Evolutionary conservation across 2,329 filamentous ascomycete species (phyloP).

Genomic region (Diaporthe destruens): DNA sequence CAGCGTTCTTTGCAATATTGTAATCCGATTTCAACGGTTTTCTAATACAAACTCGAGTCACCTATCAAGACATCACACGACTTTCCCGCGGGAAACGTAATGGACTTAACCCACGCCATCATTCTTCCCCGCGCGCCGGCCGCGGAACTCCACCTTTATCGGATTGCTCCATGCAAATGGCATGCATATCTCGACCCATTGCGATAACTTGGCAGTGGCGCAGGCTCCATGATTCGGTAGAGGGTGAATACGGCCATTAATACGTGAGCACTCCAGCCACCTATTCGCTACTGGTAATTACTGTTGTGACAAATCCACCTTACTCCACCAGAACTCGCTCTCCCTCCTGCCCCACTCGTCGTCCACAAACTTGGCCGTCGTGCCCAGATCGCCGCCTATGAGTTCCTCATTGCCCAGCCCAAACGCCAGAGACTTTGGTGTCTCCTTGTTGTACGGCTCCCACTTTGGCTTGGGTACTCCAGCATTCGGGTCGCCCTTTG

Average conservation of each 20-base stretch:
- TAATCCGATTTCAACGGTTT: background rate
- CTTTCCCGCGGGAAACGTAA: slow-evolving; percentile 17
- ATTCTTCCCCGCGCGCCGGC: background rate
- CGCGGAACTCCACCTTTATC: slow-evolving; percentile 33
- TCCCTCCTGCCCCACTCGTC: slow-evolving; percentile 58
- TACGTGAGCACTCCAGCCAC: background rate
- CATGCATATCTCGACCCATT: slow-evolving; percentile 20
- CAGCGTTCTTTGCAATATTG: slow-evolving; percentile 2
- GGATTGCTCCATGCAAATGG: background rate
- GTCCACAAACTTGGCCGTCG: slow-evolving; percentile 53
- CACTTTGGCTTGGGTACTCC: slow-evolving; percentile 52
- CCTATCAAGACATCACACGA: background rate
- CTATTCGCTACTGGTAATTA: slow-evolving; percentile 17
- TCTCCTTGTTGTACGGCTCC: slow-evolving; percentile 49
- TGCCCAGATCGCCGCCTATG: slow-evolving; percentile 55
- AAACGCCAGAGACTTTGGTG: slow-evolving; percentile 56
- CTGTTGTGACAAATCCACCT: slow-evolving; percentile 54
- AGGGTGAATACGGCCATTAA: background rate
- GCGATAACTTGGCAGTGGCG: slow-evolving; percentile 9
- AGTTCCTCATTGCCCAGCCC: slow-evolving; percentile 61
- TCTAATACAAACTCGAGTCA: background rate
- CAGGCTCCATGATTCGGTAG: background rate
- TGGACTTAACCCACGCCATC: background rate
- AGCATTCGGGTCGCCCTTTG: slow-evolving; percentile 58
- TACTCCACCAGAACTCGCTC: slow-evolving; percentile 62